Conservation (phyloP, 768 basidiomycete species). For the Ephemerocybe angulata region DNA sequence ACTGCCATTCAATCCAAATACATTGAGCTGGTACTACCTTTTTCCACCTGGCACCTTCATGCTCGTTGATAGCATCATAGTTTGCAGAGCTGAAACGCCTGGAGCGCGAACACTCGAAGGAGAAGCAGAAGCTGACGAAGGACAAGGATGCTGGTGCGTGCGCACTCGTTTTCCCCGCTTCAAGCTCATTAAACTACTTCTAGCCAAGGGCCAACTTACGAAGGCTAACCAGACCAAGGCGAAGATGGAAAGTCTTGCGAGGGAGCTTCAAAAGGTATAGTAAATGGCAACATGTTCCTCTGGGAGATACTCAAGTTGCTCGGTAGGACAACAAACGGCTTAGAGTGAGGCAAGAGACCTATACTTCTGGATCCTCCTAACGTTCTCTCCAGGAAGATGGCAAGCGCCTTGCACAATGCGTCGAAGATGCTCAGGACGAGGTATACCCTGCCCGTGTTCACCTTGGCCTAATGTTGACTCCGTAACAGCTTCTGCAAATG, state of each 20-base stretch:
- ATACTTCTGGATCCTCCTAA: conserved; percentile 13
- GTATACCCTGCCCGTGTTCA: conserved; percentile 31
- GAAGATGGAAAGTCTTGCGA: conserved; percentile 86
- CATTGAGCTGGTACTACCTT: conserved; percentile 70
- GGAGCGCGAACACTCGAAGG: conserved; percentile 87
- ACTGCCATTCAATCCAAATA: conserved; percentile 83
- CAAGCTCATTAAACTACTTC: not conserved
- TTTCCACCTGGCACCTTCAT: conserved; percentile 14
- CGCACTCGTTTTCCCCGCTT: not conserved
- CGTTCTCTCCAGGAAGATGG: conserved; percentile 68
- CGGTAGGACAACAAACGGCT: conserved; percentile 83
- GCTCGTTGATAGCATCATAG: conserved; percentile 36
- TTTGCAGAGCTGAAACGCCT: conserved; percentile 85
- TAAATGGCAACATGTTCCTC: conserved; percentile 13
- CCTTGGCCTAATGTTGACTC: conserved; percentile 1
- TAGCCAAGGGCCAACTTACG: conserved; percentile 80
- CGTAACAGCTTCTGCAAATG: conserved; percentile 66
- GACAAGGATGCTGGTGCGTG: conserved; percentile 82
- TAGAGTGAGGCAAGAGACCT: conserved; percentile 49
- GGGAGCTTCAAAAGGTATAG: conserved; percentile 82
- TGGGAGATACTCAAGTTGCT: conserved; percentile 7
- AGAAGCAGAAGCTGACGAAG: conserved; percentile 86
- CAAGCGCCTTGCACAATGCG: conserved; percentile 71
- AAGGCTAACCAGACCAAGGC: conserved; percentile 87
- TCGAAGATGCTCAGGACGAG: conserved; percentile 87